A percentile compares a stretch with the other conserved stretches of the same genome.
These are phyloP conservation scores for Trichoderma pleuroti DNA, from an alignment of 2,329 filamentous ascomycete species.

Conservation along the genomic window DNA sequence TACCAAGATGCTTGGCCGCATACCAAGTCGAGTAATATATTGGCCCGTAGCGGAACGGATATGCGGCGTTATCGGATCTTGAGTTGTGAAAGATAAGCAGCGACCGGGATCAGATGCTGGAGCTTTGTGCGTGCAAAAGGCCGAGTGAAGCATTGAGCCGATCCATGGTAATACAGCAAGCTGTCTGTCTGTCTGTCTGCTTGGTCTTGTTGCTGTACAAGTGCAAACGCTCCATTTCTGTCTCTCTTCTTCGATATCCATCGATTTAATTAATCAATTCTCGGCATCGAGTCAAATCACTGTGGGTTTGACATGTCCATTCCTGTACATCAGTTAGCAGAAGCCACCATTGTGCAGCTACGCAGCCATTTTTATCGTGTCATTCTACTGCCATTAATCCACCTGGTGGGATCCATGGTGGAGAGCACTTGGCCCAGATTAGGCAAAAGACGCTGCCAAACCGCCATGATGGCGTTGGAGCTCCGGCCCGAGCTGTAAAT, in stretches of 20 bases:
- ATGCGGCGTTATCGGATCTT: slow-evolving; percentile 9
- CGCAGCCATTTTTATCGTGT: neutral
- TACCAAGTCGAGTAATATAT: neutral
- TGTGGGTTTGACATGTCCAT: neutral
- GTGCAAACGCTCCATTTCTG: neutral
- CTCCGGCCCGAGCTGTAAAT: neutral
- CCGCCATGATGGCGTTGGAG: neutral
- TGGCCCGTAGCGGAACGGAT: neutral
- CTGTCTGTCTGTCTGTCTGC: neutral
- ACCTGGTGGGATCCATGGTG: neutral
- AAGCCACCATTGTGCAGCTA: neutral
- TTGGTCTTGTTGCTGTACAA: neutral
- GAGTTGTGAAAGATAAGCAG: neutral
- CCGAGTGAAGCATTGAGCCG: neutral
- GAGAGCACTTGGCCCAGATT: slow-evolving; percentile 15
- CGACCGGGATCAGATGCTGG: neutral
- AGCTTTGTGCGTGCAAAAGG: neutral
- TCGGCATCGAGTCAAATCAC: neutral
- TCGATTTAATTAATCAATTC: neutral
- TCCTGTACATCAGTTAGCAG: neutral
- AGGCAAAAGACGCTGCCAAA: slow-evolving; percentile 14
- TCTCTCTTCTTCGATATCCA: neutral
- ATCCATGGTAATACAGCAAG: neutral
- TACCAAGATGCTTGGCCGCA: neutral
- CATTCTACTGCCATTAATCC: slow-evolving; percentile 2